Base-by-base conservation (phyloP, 1,284 basidiomycete genomes). In the Trichosporon inkin region DNA sequence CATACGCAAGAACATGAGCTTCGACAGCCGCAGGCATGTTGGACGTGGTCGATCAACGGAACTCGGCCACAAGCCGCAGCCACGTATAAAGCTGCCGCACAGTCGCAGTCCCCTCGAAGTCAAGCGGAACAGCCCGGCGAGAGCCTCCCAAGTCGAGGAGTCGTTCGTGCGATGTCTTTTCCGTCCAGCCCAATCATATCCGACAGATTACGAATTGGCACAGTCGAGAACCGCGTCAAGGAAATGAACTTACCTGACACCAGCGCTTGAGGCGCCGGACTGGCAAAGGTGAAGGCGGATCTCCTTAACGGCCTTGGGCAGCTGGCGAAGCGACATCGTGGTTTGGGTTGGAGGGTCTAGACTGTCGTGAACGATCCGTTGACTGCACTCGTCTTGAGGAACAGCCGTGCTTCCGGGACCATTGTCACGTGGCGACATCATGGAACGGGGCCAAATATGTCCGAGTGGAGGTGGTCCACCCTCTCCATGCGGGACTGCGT, bases 271-370 rank as follows among this genome's bases (percentile, higher is more conserved):
- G 56, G 84, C 77, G 8, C 86, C 84, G 1, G 86, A 84, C 78
- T 95, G 92, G 70, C 89, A 95, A 74, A 88, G 88, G 63, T 94
- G 84, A 64, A 95, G 82, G 62, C 92, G 85, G 63, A 96, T 83
- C 81, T 95, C 92, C 68, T 89, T 84, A 63, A 96, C 81, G 41
- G 90, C 84, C 61, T 88, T 86, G 10, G 90, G 88, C 67, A 96
- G 81, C 78, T 87, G 90, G 63, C 87, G 80, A 79, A 94, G 76
- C 20, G 69, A 72, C 70, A 70, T 70, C 40, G 58, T 63, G 55
- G 44, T 36, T 53, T 8, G 54, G 24, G 20, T 24, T 17, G 55
- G 59, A 28, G 13, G 37, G 40, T 40, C 58, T 37, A 13, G 55
- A 19, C 44, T 10, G 22, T 14, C 20, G 17, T 35, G 38, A 24